phyloP scores from a whole-genome alignment of 768 basidiomycete species.

The Leccinum ochraceum region DNA sequence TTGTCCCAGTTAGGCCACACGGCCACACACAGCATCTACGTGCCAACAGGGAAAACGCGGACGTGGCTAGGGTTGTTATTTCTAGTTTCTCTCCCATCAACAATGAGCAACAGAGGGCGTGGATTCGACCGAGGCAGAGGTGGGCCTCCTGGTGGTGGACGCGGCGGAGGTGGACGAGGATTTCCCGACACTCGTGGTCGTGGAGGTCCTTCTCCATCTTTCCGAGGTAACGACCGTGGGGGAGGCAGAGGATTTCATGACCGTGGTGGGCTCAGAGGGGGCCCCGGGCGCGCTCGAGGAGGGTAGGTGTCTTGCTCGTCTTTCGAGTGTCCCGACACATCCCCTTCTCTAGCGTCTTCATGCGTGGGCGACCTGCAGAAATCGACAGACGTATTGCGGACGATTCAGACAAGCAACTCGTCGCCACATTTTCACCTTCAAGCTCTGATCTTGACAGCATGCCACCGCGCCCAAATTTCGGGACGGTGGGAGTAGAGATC shows the following conservation, averaged over 20 bases:
- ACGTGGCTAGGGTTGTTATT: not conserved
- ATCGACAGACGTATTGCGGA: constrained; percentile 55
- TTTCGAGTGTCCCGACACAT: not conserved
- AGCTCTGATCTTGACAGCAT: constrained; percentile 31
- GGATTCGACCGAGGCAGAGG: constrained; percentile 43
- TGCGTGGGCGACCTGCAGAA: constrained; percentile 40
- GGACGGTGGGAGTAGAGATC: constrained; percentile 42
- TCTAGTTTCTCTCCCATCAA: not conserved
- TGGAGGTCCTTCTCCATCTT: constrained; percentile 27
- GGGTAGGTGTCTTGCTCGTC: constrained; percentile 35
- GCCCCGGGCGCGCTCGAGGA: constrained; percentile 33
- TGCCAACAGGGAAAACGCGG: constrained; percentile 11
- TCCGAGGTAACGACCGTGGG: constrained; percentile 33
- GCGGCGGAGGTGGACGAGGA: constrained; percentile 37
- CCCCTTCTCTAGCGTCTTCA: constrained; percentile 39
- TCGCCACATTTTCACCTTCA: constrained; percentile 35
- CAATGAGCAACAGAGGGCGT: constrained; percentile 42
- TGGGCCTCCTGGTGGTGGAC: constrained; percentile 28
- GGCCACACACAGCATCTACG: constrained; percentile 23
- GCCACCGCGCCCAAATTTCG: constrained; percentile 52
- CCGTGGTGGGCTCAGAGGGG: constrained; percentile 27
- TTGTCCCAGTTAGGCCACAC: constrained; percentile 7
- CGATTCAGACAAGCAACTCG: constrained; percentile 43
- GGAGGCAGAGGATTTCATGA: constrained; percentile 32
- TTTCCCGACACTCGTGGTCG: constrained; percentile 28